Percentiles rank a stretch among this genome's conserved stretches.
Conservation (phyloP, 2,329 filamentous ascomycete species). For the Delphinella strobiligena region DNA sequence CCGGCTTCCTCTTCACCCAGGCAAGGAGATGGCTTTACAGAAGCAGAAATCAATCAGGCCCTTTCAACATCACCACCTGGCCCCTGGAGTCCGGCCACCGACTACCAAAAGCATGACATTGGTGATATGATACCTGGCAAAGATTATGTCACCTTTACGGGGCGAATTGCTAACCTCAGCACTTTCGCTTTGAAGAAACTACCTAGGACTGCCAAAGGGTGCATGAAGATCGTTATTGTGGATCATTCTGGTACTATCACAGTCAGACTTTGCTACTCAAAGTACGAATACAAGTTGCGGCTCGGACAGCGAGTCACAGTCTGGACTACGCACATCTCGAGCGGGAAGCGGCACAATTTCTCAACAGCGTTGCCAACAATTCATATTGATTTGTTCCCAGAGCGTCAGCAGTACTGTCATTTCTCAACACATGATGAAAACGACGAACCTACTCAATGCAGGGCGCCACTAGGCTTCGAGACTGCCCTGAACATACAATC, state of each 20-base stretch:
- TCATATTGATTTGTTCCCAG: constrained; percentile 46
- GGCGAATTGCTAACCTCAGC: constrained; percentile 45
- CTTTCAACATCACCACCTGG: constrained; percentile 12
- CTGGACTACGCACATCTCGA: constrained; percentile 46
- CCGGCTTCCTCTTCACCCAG: constrained; percentile 10
- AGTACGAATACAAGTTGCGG: constrained; percentile 29
- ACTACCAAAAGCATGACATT: constrained; percentile 36
- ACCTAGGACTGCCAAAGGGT: constrained; percentile 36
- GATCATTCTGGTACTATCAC: constrained; percentile 44
- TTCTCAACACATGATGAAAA: constrained; percentile 41
- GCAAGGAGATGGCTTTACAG: constrained; percentile 42
- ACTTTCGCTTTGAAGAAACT: constrained; percentile 30
- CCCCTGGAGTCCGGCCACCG: constrained; percentile 36
- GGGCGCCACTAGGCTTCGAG: constrained; percentile 33
- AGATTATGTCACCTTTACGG: constrained; percentile 38
- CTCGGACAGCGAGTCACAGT: constrained; percentile 44
- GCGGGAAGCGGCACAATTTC: constrained; percentile 29
- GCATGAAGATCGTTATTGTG: constrained; percentile 42
- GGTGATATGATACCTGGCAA: constrained; percentile 38
- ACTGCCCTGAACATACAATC: constrained; percentile 27
- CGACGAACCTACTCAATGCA: constrained; percentile 32
- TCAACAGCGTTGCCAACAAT: constrained; percentile 34
- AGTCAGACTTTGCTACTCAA: constrained; percentile 42
- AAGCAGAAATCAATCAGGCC: constrained; percentile 27
- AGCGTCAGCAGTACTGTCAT: constrained; percentile 41